Conservation (phyloP, 2,329 filamentous ascomycete species). For the Epichloe aotearoae region DNA sequence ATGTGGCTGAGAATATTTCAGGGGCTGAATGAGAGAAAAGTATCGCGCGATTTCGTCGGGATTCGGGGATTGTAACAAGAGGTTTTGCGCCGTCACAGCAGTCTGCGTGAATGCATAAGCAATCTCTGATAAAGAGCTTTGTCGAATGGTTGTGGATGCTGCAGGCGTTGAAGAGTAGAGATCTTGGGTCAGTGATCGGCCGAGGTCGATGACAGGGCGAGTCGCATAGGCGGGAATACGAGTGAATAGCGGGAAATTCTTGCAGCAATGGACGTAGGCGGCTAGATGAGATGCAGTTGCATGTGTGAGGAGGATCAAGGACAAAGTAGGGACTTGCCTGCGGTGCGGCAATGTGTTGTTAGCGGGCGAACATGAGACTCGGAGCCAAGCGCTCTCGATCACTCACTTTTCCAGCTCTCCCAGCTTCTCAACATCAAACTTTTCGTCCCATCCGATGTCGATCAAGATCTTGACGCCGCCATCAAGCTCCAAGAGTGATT, state of each 20-base stretch:
- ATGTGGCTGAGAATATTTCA: constrained; percentile 95
- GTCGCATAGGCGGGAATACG: constrained; percentile 93
- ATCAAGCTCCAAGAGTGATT: constrained; percentile 93
- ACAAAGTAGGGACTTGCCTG: constrained; percentile 86
- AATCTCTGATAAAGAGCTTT: constrained; percentile 55
- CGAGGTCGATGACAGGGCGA: constrained; percentile 81
- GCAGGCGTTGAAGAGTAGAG: constrained; percentile 80
- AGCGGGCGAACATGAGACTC: constrained; percentile 7
- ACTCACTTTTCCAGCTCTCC: constrained; percentile 78
- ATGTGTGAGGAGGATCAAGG: constrained; percentile 87
- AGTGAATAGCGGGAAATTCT: constrained; percentile 82
- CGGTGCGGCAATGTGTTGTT: constrained; percentile 6
- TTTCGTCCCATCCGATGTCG: constrained; percentile 92
- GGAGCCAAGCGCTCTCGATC: background rate
- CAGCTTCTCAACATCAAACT: constrained; percentile 70
- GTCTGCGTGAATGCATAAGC: constrained; percentile 40
- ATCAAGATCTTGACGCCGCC: constrained; percentile 91
- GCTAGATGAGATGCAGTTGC: constrained; percentile 84
- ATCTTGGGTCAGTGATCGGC: constrained; percentile 80
- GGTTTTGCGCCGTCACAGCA: constrained; percentile 35
- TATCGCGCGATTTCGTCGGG: constrained; percentile 83
- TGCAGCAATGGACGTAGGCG: constrained; percentile 93
- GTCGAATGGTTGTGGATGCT: constrained; percentile 72
- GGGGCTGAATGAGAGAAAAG: constrained; percentile 77
- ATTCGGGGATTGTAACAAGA: constrained; percentile 58